A percentile compares a stretch with the other conserved stretches of the same genome.
Evolutionary conservation across 139 green algal genomes (phyloP).

Genomic region (Coccomyxa sp.): DNA sequence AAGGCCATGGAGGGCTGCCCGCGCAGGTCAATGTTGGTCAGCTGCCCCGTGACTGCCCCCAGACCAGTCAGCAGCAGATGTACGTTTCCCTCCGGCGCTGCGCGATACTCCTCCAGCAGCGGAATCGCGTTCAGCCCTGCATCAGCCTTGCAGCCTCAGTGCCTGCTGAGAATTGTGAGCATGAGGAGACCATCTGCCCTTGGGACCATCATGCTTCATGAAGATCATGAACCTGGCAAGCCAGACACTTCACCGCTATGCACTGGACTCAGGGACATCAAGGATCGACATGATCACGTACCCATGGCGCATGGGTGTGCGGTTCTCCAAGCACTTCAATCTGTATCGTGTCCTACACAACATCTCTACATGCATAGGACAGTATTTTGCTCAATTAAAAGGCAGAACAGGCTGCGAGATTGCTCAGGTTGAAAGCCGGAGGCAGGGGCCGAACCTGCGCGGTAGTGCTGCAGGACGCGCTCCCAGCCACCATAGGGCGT

Average conservation of each 20-base stretch:
- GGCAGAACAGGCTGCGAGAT: too few relatives aligned
- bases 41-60: neutral
- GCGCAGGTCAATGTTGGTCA: slow-evolving; percentile 3
- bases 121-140: slow-evolving; percentile 7
- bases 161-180: neutral
- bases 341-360: too few relatives aligned
- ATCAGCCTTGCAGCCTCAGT: neutral
- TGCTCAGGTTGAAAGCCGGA: too few relatives aligned
- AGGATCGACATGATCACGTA: too few relatives aligned
- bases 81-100: neutral
- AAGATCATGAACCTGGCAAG: too few relatives aligned
- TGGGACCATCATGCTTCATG: too few relatives aligned
- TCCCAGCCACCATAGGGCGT: slow-evolving; percentile 10
- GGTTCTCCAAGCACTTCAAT: too few relatives aligned
- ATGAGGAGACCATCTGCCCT: neutral
- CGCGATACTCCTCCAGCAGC: neutral
- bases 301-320: too few relatives aligned
- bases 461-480: neutral
- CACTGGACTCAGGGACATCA: too few relatives aligned
- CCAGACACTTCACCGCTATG: too few relatives aligned
- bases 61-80: slow-evolving; percentile 1
- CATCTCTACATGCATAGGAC: too few relatives aligned
- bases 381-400: too few relatives aligned
- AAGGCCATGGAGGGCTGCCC: neutral
- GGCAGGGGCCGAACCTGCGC: neutral